These are phyloP conservation scores for Sistotremastrum suecicum DNA, from an alignment of 768 basidiomycete genomes.

Conservation along the genomic window DNA sequence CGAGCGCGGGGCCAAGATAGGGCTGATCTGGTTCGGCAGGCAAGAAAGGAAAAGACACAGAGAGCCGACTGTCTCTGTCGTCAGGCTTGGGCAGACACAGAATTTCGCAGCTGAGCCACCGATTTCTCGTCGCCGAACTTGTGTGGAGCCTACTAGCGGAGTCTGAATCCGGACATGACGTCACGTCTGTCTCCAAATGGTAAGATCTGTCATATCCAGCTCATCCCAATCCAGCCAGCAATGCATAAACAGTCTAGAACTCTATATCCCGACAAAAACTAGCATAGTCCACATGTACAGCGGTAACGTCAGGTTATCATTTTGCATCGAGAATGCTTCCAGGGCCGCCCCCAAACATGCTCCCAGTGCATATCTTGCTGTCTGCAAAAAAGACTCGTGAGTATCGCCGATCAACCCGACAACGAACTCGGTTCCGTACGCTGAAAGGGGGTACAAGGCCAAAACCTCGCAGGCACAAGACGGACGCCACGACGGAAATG, in stretches of 20 bases:
- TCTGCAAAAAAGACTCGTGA: constrained; percentile 26
- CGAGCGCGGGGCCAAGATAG: no score
- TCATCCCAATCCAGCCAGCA: no score
- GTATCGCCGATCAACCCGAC: background rate
- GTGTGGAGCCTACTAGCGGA: no score
- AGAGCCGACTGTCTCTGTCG: no score
- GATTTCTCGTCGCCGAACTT: no score
- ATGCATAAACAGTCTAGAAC: background rate
- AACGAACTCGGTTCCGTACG: constrained; percentile 1
- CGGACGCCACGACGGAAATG: constrained; percentile 50
- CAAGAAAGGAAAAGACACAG: no score
- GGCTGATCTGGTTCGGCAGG: no score
- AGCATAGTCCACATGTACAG: constrained; percentile 90
- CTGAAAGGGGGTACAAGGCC: constrained; percentile 66
- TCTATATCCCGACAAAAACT: constrained; percentile 36
- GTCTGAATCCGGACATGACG: no score
- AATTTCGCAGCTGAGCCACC: no score
- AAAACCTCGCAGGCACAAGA: constrained; percentile 53
- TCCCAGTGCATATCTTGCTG: constrained; percentile 47
- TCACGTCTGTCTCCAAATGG: no score
- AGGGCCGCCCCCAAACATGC: constrained; percentile 54
- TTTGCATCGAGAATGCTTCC: constrained; percentile 89
- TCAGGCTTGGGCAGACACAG: no score
- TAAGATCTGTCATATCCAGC: no score
- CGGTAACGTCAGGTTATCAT: constrained; percentile 95